Percentiles rank a stretch among this genome's conserved stretches.
Evolutionary conservation across 2,329 filamentous ascomycete genomes (phyloP).

Genomic region (Nigrospora osmanthi): DNA sequence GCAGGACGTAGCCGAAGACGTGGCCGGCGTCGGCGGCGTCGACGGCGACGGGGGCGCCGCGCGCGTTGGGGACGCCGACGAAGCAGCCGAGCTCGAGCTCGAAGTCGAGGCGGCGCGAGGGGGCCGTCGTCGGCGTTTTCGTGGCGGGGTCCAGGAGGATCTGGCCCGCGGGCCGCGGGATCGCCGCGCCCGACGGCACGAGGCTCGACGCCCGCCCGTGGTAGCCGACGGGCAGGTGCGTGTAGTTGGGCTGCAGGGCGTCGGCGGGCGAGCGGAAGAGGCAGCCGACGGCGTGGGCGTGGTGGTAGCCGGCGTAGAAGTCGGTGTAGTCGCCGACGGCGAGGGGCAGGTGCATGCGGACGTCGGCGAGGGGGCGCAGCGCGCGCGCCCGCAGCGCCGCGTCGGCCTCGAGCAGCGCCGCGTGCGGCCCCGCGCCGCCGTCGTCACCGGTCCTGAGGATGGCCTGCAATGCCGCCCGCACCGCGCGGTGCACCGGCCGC

Average conservation of each 20-base stretch:
- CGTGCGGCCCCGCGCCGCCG: too few relatives aligned
- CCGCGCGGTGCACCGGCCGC: constrained; percentile 56
- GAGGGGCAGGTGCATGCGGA: constrained; percentile 66
- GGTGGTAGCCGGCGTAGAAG: constrained; percentile 75
- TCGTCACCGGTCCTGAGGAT: constrained; percentile 35
- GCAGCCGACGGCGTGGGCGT: constrained; percentile 60
- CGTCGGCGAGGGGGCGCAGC: constrained; percentile 50
- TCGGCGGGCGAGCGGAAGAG: constrained; percentile 67
- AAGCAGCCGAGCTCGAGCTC: constrained; percentile 77
- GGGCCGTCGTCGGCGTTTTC: constrained; percentile 55
- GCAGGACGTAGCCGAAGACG: constrained; percentile 71
- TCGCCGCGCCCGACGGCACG: constrained; percentile 64
- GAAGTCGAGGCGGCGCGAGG: constrained; percentile 63
- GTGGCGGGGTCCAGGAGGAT: constrained; percentile 58
- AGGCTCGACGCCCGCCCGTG: constrained; percentile 72
- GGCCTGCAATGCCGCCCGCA: constrained; percentile 61
- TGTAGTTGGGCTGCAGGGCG: constrained; percentile 75
- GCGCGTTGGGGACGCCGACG: constrained; percentile 54
- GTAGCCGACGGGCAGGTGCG: constrained; percentile 73
- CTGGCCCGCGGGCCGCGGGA: constrained; percentile 69
- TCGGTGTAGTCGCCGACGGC: constrained; percentile 78
- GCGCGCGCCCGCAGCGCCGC: constrained; percentile 44
- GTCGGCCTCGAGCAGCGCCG: constrained; percentile 39
- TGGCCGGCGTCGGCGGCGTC: constrained; percentile 52
- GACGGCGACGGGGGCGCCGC: constrained; percentile 56